Evolutionary conservation across 73 alveolate species (phyloP).

Genomic region (Tetrahymena thermophila): DNA sequence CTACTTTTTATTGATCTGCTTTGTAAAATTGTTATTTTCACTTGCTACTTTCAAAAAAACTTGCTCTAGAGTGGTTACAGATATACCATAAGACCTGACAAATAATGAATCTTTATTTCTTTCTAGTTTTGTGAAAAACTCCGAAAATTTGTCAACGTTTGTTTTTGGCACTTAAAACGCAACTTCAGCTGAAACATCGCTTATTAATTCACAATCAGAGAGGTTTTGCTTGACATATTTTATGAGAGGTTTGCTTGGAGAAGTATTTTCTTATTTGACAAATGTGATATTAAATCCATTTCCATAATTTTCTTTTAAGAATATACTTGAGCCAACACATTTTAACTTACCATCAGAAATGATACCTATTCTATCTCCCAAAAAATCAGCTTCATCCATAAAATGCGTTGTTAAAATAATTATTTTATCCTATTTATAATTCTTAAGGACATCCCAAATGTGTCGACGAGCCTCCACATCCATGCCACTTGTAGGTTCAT

Average conservation of each 20-base stretch:
- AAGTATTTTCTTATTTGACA: constrained; percentile 34
- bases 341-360: constrained; percentile 82
- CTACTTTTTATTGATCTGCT: not conserved
- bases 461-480: constrained; percentile 88
- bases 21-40: constrained; percentile 11
- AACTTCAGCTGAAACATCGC: constrained; percentile 62
- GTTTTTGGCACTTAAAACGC: constrained; percentile 44
- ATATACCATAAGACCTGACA: constrained; percentile 59
- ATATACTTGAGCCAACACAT: constrained; percentile 86
- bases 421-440: constrained; percentile 73
- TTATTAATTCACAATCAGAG: constrained; percentile 32
- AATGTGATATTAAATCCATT: constrained; percentile 63
- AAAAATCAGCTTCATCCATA: constrained; percentile 97
- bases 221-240: constrained; percentile 26
- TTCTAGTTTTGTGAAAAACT: constrained; percentile 52
- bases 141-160: constrained; percentile 35
- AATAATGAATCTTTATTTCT: constrained; percentile 24
- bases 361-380: constrained; percentile 94
- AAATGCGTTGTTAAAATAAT: constrained; percentile 94
- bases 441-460: constrained; percentile 91
- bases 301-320: constrained; percentile 84
- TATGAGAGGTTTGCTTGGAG: constrained; percentile 30
- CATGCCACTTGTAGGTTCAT: constrained; percentile 97
- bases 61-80: constrained; percentile 95
- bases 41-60: constrained; percentile 86